phyloP scores from a whole-genome alignment of 345 rosid genomes.

The Salix suchowensis region DNA sequence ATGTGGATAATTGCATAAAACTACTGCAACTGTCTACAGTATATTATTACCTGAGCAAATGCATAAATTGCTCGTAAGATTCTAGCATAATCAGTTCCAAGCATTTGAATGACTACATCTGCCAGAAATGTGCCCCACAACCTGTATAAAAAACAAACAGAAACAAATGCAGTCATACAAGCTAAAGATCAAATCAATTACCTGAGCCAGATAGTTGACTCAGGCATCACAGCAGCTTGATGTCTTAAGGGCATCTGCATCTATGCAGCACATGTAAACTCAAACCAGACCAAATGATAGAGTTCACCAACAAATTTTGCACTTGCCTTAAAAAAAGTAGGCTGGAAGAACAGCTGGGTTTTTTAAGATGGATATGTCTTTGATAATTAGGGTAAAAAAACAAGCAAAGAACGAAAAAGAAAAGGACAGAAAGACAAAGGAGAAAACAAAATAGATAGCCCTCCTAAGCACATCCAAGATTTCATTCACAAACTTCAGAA shows the following conservation, averaged over 20 bases:
- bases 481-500: too few relatives aligned
- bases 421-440: too few relatives aligned
- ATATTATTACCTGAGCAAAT: conserved; percentile 71
- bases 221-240: too few relatives aligned
- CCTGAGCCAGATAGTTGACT: too few relatives aligned
- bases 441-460: too few relatives aligned
- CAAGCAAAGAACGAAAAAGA: too few relatives aligned
- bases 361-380: too few relatives aligned
- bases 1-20: not conserved
- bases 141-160: conserved; percentile 37
- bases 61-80: conserved; percentile 86
- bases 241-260: too few relatives aligned
- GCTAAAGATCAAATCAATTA: too few relatives aligned
- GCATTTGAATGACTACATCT: conserved; percentile 94
- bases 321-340: not conserved
- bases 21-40: not conserved
- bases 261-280: too few relatives aligned
- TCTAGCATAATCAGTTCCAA: conserved; percentile 95
- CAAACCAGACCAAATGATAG: not conserved
- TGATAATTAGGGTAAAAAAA: too few relatives aligned
- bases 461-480: too few relatives aligned
- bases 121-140: conserved; percentile 95
- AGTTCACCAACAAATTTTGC: not conserved
- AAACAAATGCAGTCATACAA: not conserved
- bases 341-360: not conserved